Conservation (phyloP, 2,329 filamentous ascomycete species). For the Colletotrichum viniferum region DNA sequence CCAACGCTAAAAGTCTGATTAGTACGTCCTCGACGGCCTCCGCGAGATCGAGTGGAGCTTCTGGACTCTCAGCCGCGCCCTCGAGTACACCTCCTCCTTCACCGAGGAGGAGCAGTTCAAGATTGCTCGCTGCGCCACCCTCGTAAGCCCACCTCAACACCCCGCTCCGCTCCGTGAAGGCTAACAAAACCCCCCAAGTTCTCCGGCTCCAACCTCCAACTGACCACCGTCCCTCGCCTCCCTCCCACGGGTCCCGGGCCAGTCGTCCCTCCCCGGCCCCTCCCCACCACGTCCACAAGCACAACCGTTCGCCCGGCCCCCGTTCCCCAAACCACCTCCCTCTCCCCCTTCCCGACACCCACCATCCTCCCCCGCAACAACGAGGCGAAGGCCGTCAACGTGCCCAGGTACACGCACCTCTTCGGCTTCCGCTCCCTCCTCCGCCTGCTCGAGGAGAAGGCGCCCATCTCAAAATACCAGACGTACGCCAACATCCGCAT, state of each 20-base stretch:
- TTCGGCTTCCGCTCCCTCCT: conserved; percentile 9
- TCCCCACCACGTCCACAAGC: accelerated
- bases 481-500: conserved; percentile 13
- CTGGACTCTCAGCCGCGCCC: neutral
- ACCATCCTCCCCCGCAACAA: neutral
- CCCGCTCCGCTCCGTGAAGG: too few relatives aligned
- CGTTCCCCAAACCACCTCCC: neutral
- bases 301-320: neutral
- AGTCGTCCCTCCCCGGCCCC: neutral
- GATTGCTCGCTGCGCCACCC: conserved; percentile 5
- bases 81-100: neutral
- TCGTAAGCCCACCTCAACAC: neutral
- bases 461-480: neutral
- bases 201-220: neutral
- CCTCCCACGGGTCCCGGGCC: neutral
- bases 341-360: neutral
- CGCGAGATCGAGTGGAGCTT: conserved; percentile 14
- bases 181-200: neutral
- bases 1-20: neutral
- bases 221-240: neutral
- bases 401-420: neutral
- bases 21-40: conserved; percentile 18
- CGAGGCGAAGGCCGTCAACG: neutral
- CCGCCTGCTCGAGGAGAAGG: neutral
- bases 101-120: conserved; percentile 3